Evolutionary conservation across 352 stramenopile species (phyloP), one percentile per base, ranked within the genome.

Genomic region (Globisporangium rhizosaccharum): DNA sequence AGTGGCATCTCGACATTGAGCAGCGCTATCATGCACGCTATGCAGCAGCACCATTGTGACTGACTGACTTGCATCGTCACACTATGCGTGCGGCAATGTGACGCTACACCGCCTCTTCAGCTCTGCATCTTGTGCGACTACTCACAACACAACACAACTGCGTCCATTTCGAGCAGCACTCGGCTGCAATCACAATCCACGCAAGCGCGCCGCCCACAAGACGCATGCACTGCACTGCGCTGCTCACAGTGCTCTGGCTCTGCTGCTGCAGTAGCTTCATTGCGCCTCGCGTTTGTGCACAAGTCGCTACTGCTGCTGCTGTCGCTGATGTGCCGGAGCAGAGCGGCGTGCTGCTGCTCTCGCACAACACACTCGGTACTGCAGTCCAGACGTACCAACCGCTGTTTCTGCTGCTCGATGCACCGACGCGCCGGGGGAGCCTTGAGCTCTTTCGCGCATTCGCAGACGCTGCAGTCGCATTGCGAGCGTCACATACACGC

Each of bases 371-470:
- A 6, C 68, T 81, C 25, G 10, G 48, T 0, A 6, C 41, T 4
- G 72, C 67, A 1, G 53, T 62, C 0, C n/a, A 52, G 4, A 36
- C 51, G n/a, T 78, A 60, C 51, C 50, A 68, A 8, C 67, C 72
- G 50, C 57, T 81, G 20, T 67, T 81, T 59, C 58, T 81, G 64
- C 67, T 81, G n/a, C 66, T 81, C 17, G 72, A 81, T 51, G 68
- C 65, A 17, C 53, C 65, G 2, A 42, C 50, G 15, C 72, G 70
- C 3, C 61, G 66, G 12, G 72, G 65, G 10, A 72, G 67, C 36
- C 10, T 65, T 5, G 66, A 66, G 36, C 60, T 81, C n/a, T 68
- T 63, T 46, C 45, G 51, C 2, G 53, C 65, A 42, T 78, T 81
- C 45, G 56, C 64, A 0, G 65, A 73, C n/a, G 72, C 72, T 0